Base-by-base conservation (phyloP, 768 basidiomycete species). In the Mycena amicta region DNA sequence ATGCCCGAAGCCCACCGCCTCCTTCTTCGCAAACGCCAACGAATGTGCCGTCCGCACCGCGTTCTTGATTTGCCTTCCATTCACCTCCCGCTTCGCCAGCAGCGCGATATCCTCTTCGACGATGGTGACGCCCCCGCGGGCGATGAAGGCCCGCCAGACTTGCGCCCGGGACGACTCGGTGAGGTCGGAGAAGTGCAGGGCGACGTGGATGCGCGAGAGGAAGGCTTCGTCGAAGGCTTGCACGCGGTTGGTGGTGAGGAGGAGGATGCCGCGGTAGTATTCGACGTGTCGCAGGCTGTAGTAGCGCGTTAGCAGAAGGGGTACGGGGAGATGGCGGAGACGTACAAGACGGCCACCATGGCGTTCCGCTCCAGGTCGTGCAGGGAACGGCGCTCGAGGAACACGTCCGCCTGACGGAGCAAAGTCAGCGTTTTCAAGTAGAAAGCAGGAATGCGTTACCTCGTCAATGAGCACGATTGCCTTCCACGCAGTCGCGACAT, bases 21-120 rank as follows among this genome's bases (percentile, higher is more conserved):
- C 77, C 31, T 76, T 74, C 20, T 80, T 69, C 0, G 79, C 83
- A 4, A 74, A 58, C 16, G 87, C 86, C 28, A 88, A 74, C 51
- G 83, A 83, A 54, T 81, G 79, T 18, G 86, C 86, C 2, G 85
- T 88, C 60, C 83, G 75, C 23, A 83, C 83, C 5, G 83, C 84
- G 60, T 89, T 88, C 80, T 87, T 89, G 67, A 88, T 87, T 72
- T 87, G 84, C 41, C 85, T 66, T 8, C 87, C 87, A 65, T 88
- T 88, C 57, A 88, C 75, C 41, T 80, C 75, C 60, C 80, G 75
- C 67, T 71, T 73, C 3, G 83, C 81, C 5, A 88, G 73, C 43
- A 73, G 69, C 28, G 66, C 70, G 39, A 85, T 74, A 57, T 87
- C 71, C 25, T 75, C 78, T 1, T 66, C 62, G 1, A 75, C 72